phyloP scores from a whole-genome alignment of 768 basidiomycete genomes.

The Amanita subjunquillea region DNA sequence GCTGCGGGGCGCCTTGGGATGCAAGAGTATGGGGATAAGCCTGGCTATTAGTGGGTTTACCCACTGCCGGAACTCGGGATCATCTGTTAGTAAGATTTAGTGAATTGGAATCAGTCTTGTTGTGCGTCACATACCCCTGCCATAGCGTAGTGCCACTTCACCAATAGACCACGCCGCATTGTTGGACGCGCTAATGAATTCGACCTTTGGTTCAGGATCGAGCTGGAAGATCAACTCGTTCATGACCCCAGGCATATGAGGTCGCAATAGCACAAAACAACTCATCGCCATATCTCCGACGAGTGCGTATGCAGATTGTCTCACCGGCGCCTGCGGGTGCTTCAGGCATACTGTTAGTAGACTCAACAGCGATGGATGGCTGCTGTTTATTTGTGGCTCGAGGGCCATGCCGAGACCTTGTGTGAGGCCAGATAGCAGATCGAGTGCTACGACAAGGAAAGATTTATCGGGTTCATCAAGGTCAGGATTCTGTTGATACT shows the following conservation, averaged over 20 bases:
- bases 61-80: slow-evolving; percentile 86
- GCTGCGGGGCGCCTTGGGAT: slow-evolving; percentile 87
- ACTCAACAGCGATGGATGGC: slow-evolving; percentile 69
- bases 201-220: slow-evolving; percentile 85
- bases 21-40: slow-evolving; percentile 87
- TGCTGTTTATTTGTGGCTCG: slow-evolving; percentile 57
- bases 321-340: slow-evolving; percentile 91
- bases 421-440: slow-evolving; percentile 89
- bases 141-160: slow-evolving; percentile 90
- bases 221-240: slow-evolving; percentile 82
- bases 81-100: slow-evolving; percentile 34
- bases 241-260: slow-evolving; percentile 85
- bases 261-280: slow-evolving; percentile 79
- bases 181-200: slow-evolving; percentile 95
- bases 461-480: slow-evolving; percentile 94
- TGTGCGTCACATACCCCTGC: slow-evolving; percentile 43
- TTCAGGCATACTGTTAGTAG: slow-evolving; percentile 85
- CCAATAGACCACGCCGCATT: slow-evolving; percentile 99
- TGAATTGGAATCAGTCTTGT: slow-evolving; percentile 1
- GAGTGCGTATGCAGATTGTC: slow-evolving; percentile 96
- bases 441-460: slow-evolving; percentile 97
- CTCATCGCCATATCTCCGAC: slow-evolving; percentile 98
- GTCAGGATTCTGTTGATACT: slow-evolving; percentile 80
- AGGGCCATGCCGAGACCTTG: slow-evolving; percentile 83
- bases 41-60: slow-evolving; percentile 79